Evolutionary conservation across 371 early-diverging fungal genomes (phyloP).

Genomic region (Mortierella sp.): DNA sequence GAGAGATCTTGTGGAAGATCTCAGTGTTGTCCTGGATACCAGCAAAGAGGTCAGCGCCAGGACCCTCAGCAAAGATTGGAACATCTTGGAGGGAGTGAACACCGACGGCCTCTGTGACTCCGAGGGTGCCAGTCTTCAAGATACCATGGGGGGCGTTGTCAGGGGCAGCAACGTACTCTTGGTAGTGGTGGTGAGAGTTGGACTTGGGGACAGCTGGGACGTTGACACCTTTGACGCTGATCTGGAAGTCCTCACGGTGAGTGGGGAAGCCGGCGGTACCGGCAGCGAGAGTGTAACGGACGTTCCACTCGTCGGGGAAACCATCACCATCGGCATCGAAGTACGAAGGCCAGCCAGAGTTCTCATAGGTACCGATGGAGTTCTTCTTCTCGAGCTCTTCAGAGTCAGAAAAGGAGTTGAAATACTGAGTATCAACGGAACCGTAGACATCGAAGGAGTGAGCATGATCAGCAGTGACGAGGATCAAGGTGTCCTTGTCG

Average conservation of each 20-base stretch:
- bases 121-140: constrained; percentile 58
- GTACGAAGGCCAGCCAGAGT: constrained; percentile 78
- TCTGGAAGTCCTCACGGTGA: constrained; percentile 72
- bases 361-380: constrained; percentile 73
- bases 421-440: constrained; percentile 68
- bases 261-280: constrained; percentile 73
- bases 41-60: constrained; percentile 67
- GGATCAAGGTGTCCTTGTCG: constrained; percentile 75
- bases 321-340: constrained; percentile 74
- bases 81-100: constrained; percentile 75
- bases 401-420: constrained; percentile 47
- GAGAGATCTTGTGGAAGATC: constrained; percentile 70
- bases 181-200: constrained; percentile 53
- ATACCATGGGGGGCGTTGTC: constrained; percentile 61
- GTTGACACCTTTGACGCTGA: constrained; percentile 59
- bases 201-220: constrained; percentile 56
- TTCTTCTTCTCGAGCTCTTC: constrained; percentile 64
- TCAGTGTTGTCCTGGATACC: constrained; percentile 73
- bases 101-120: constrained; percentile 55
- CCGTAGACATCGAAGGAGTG: constrained; percentile 83
- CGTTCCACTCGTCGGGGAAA: constrained; percentile 74
- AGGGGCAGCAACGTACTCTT: constrained; percentile 56
- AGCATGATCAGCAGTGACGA: constrained; percentile 80
- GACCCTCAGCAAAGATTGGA: constrained; percentile 67
- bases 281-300: constrained; percentile 71